Evolutionary conservation across 257 asterid species (phyloP), one percentile per base, ranked within the genome.

Genomic region (Datura wrightii): DNA sequence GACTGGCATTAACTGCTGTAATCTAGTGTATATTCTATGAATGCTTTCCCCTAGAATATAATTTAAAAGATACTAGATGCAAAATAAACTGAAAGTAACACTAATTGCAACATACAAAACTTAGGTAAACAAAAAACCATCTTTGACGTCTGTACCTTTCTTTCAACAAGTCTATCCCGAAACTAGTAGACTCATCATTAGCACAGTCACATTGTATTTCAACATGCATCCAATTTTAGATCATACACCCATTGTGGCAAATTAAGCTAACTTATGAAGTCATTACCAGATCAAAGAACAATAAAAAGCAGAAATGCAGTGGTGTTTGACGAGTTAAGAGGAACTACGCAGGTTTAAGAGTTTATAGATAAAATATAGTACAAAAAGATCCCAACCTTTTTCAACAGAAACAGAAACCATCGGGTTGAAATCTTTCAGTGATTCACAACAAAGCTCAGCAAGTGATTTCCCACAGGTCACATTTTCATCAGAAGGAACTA

Each of bases 321-420:
- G 79, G 79, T 11, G 56, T 13, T 48, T 19, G 42, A 74, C 11
- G 59, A 74, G 80, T 48, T 74, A 48, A 66, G 80, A 74, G 42
- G 19, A 48, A 74, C 59, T 48, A 48, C 10, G n/a, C 42, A 11
- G 58, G 59, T 46, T 72, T n/a, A 74, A 74, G 11, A 48, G 13
- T 11, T 48, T 11, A 14, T 19, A 48, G 10, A 74, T 74, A 48
- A 19, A 19, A 19, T 46, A 48, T 7, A 48, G 80, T 10, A 9
- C 56, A 46, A 42, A 11, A 55, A 24, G 41, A 48, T 74, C 59
- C 72, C 70, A 76, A 94, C 99, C 99, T 92, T 92, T 90, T 80
- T 92, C 90, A 85, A 94, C 96, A 80, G 97, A 91, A 83, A 94
- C 99, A 46, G 91, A 94, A 90, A 96, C 99, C 99, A 94, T 94